Conservation (phyloP, 2,329 filamentous ascomycete species). For the Fusarium neocosmosporiellum region DNA sequence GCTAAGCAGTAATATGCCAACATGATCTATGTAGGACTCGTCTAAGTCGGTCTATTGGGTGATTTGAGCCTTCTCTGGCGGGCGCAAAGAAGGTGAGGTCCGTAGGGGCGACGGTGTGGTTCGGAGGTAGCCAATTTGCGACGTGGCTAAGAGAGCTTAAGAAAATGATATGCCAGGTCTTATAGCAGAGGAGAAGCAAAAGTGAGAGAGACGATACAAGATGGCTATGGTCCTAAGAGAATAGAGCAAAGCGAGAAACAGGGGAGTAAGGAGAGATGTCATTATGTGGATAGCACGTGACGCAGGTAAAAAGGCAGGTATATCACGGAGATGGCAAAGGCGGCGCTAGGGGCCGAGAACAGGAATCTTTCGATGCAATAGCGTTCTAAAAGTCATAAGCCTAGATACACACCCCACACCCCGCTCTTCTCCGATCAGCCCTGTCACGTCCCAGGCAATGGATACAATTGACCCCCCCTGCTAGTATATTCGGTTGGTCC, state of each 20-base stretch:
- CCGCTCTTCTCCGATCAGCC: background rate
- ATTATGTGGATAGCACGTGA: background rate
- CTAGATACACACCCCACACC: background rate
- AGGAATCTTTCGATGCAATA: background rate
- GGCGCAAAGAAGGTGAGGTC: background rate
- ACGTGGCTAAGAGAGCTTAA: background rate
- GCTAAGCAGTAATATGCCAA: background rate
- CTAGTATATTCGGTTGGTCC: background rate
- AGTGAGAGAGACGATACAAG: background rate
- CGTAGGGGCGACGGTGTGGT: background rate
- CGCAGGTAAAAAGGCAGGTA: background rate
- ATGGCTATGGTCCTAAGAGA: background rate
- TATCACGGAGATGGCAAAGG: background rate
- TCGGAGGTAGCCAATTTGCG: background rate
- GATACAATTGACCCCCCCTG: background rate
- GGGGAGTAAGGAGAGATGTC: background rate
- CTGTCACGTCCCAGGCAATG: background rate
- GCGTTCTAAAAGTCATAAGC: background rate
- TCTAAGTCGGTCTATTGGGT: background rate
- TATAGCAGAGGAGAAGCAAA: background rate
- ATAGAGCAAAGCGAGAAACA: background rate
- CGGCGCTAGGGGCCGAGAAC: background rate
- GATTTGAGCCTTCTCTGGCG: background rate
- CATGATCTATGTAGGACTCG: background rate
- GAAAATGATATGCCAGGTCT: background rate